A percentile compares a stretch with the other conserved stretches of the same genome.
Conservation (phyloP, 768 basidiomycete genomes). For the Amanita exitialis region DNA sequence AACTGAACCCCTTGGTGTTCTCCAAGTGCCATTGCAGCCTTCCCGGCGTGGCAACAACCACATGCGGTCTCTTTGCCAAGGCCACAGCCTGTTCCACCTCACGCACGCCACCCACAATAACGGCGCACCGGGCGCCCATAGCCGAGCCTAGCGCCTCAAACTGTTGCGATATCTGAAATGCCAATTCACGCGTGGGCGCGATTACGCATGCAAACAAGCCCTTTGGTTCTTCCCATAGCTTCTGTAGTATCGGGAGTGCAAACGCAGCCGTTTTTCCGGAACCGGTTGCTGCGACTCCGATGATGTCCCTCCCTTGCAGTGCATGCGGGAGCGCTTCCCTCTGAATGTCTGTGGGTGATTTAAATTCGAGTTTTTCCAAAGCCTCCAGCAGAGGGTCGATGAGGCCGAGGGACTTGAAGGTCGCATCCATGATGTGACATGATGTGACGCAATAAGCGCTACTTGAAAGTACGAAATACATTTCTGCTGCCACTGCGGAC, state of each 20-base stretch:
- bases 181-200: conserved; percentile 96
- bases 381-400: conserved; percentile 86
- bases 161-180: conserved; percentile 96
- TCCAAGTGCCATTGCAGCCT: conserved; percentile 90
- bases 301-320: conserved; percentile 87
- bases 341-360: conserved; percentile 87
- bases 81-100: conserved; percentile 86
- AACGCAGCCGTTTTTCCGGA: conserved; percentile 98
- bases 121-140: conserved; percentile 86
- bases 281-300: conserved; percentile 96
- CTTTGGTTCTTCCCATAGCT: conserved; percentile 91
- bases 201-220: conserved; percentile 90
- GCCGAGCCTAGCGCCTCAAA: conserved; percentile 86
- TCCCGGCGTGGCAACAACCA: conserved; percentile 93
- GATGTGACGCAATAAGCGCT: neutral
- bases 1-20: conserved; percentile 93
- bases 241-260: conserved; percentile 91
- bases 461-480: conserved; percentile 40
- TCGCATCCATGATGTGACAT: conserved; percentile 19
- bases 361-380: conserved; percentile 73
- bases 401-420: conserved; percentile 80
- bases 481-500: conserved; percentile 89
- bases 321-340: conserved; percentile 77
- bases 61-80: conserved; percentile 87
- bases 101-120: conserved; percentile 94